A percentile compares a stretch with the other conserved stretches of the same genome.
These are phyloP conservation scores for Thymus quinquecostatus DNA, from an alignment of 257 asterid species.

Conservation along the genomic window DNA sequence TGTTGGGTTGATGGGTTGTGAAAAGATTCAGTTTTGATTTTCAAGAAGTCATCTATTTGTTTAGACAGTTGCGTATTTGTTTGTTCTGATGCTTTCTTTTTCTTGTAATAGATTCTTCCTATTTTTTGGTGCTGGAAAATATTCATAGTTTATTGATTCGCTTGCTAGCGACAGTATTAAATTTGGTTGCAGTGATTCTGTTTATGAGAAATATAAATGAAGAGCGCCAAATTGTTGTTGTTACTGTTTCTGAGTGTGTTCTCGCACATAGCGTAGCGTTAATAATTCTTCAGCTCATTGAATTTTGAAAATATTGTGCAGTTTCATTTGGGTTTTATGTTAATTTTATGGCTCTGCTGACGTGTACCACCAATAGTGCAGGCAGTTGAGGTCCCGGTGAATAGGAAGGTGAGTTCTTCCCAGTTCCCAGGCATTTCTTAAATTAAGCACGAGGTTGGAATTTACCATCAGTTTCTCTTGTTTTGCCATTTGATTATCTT, in stretches of 20 bases:
- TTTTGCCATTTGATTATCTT: neutral
- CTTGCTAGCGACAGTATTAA: neutral
- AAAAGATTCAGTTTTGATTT: neutral
- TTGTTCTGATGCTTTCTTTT: neutral
- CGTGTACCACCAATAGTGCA: conserved; percentile 18
- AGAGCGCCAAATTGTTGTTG: conserved; percentile 40
- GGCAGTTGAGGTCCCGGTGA: conserved; percentile 63
- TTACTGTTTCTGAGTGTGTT: conserved; percentile 40
- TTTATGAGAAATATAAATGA: conserved; percentile 42
- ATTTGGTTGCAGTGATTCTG: conserved; percentile 32
- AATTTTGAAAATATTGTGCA: neutral
- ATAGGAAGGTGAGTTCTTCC: conserved; percentile 90
- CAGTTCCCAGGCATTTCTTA: conserved; percentile 54
- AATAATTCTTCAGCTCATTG: conserved; percentile 16
- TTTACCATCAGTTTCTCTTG: too few species aligned
- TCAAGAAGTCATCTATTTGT: conserved; percentile 2
- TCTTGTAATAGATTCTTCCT: too few species aligned
- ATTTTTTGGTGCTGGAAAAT: neutral
- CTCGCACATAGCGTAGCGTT: conserved; percentile 45
- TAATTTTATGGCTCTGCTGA: neutral
- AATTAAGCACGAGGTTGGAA: conserved; percentile 73
- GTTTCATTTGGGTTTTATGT: neutral
- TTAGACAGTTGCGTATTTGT: conserved; percentile 3
- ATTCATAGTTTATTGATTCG: neutral
- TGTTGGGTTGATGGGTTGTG: neutral